These are phyloP conservation scores for Selenicereus undatus DNA, from an alignment of 148 eudicot genomes.

Conservation along the genomic window DNA sequence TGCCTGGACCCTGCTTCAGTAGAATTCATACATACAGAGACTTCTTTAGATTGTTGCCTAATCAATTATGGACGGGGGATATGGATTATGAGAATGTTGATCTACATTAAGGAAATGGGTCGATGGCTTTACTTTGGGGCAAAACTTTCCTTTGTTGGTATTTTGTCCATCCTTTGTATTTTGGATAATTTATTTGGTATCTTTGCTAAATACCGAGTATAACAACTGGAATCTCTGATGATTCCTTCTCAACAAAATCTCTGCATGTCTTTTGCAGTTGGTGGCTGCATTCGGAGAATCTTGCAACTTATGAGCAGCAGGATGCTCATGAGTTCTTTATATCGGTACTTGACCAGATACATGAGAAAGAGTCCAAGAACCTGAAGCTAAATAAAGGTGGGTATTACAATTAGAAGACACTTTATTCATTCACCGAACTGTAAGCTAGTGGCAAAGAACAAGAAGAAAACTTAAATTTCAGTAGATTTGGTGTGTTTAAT, in stretches of 20 bases:
- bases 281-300: conserved; percentile 71
- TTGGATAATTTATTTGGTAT: neutral
- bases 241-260: conserved; percentile 11
- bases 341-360: conserved; percentile 59
- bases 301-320: conserved; percentile 74
- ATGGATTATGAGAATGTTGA: neutral
- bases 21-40: neutral
- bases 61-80: neutral
- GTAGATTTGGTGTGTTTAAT: neutral
- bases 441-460: neutral
- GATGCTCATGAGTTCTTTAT: conserved; percentile 82
- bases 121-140: neutral
- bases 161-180: neutral
- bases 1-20: neutral
- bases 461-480: neutral
- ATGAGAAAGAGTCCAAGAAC: conserved; percentile 54
- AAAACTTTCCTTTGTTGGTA: neutral
- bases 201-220: neutral
- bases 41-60: neutral
- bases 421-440: neutral
- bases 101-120: neutral
- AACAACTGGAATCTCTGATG: conserved; percentile 8
- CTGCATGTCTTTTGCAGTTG: conserved; percentile 46
- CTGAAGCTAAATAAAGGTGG: conserved; percentile 39
- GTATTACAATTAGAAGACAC: conserved; percentile 17